Base-by-base conservation (phyloP, 2,329 filamentous ascomycete species). In the Sporothrix variecibatus region DNA sequence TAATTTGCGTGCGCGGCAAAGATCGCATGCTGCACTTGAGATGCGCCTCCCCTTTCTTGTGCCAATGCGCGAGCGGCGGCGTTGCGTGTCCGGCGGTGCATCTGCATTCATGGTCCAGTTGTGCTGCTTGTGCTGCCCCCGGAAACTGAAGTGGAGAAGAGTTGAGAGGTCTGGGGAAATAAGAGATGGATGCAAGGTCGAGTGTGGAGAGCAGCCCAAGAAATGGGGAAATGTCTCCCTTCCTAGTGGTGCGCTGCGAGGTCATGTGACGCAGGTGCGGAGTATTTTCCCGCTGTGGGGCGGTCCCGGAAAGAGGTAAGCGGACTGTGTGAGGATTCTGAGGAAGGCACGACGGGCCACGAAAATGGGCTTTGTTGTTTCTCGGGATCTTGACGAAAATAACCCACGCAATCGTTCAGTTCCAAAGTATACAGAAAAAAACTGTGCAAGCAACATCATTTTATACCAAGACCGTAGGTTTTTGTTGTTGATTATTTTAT, bases 21-120 rank as follows among this genome's bases (percentile, higher is more conserved):
- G 46, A 28, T 70, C 67, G 31, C 67, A 70, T 23, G 67, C 67
- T 1, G 67, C 67, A n/a, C 67, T 70, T 28, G 67, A 70, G 5
- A 70, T 70, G 8, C 67, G 67, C 7, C 67, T 46, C 3, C 67
- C 67, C 20, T 70, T 70, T 38, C 67, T 17, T 70, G 67, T 70
- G 67, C 67, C 67, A 31, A 70, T 53, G 46, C 67, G 67, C 9
- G 67, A 70, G 49, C 67, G 67, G 67, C 67, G 67, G 26, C 43
- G 64, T 68, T 51, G 64, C 26, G 64, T n/a, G 17, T 46, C 64
- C 26, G 62, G 64, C 17, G 64, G 26, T 49, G 64, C 26, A 12
- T 68, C 43, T 68, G 40, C 64, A 26, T 49, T 68, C 64, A 68
- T 68, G 64, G 12, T 67, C 12, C 38, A 67, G 23, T 17, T 46